Evolutionary conservation across 2,329 filamentous ascomycete species (phyloP), one percentile per base, ranked within the genome.

Genomic region (Geosmithia morbida): DNA sequence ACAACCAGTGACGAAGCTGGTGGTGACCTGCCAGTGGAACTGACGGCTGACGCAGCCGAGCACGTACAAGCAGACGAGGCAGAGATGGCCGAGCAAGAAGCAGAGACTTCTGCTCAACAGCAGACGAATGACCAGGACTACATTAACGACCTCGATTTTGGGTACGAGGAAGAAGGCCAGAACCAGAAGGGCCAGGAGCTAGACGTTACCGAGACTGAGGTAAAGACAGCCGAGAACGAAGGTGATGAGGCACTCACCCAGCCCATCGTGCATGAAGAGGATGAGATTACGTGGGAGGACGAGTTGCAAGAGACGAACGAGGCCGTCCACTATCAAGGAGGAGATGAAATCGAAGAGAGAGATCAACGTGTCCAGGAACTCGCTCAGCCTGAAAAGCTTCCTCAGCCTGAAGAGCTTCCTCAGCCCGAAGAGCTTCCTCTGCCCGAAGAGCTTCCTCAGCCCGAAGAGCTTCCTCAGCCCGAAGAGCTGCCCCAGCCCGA

Each of bases 261-360:
- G 33, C 33, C 33, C 3, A 16, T 37, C 33, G 14, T 11, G 3
- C 33, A 37, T 11, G 30, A 37, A 14, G 48, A 45, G 13, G 46
- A 50, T 19, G 46, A 49, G 42, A 26, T 46, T 22, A 30, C 40
- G 16, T 46, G 41, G 42, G 47, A 50, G 20, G 22, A 48, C 7
- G 43, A 46, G 13, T 39, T 45, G 30, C 10, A 29, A 42, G 37
- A 46, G 29, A 37, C 16, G 13, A 14, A 19, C 19, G 19, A 41
- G n/a, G 7, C 18, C 5, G 14, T 17, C 17, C 43, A 51, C 14
- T 19, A 29, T 45, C 42, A 46, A 7, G 42, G 48, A 8, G 19
- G 42, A 19, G 48, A 44, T 6, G 29, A 47, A 16, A 7, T 3
- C 6, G 7, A 18, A 11, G 41, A 42, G 41, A 18, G 18, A 18